Evolutionary conservation across 2,329 filamentous ascomycete species (phyloP), one percentile per base, ranked within the genome.

Genomic region (Dactylellina sp.): DNA sequence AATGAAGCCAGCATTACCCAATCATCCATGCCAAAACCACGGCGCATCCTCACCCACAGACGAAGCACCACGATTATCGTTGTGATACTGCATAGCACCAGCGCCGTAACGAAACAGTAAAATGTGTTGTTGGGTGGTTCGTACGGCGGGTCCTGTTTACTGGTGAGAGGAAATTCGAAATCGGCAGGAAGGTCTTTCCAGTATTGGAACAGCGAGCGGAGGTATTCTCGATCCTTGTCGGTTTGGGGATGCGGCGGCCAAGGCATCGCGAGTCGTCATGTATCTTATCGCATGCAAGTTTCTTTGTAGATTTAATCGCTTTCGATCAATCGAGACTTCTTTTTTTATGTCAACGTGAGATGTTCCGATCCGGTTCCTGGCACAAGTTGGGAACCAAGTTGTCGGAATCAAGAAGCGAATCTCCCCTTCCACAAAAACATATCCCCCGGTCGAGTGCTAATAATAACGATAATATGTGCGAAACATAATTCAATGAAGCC

Each of bases 1-100:
- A 71, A 71, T 16, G 66, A 42, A 24, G 59, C 49, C 59, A 63
- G 16, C 66, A 71, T 71, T 16, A 71, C 40, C 64, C 66, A 71
- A 37, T 71, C 66, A 39, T 71, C 66, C 20, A 18, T 63, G 9
- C 66, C 66, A 46, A 71, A 71, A 0, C 40, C 46, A n/a, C 49
- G 32, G 5, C 44, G 47, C 0, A 7, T 46, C 22, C 66, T 37
- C 39, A 71, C 40, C 66, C 66, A 71, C n/a, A 71, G 57, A 0
- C 66, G 47, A 6, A 63, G 47, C 9, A 39, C 12, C n/a, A 61
- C 66, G 14, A 64, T 55, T 14, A 59, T 14, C 0, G 49, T 71
- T 1, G 66, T 71, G 14, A 71, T 24, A 5, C 40, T 39, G 42
- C 39, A 57, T 22, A 62, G 16, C 11, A 71, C 16, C 16, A 59